Evolutionary conservation across 345 rosid species (phyloP).

Genomic region (Lepidium aucheri): DNA sequence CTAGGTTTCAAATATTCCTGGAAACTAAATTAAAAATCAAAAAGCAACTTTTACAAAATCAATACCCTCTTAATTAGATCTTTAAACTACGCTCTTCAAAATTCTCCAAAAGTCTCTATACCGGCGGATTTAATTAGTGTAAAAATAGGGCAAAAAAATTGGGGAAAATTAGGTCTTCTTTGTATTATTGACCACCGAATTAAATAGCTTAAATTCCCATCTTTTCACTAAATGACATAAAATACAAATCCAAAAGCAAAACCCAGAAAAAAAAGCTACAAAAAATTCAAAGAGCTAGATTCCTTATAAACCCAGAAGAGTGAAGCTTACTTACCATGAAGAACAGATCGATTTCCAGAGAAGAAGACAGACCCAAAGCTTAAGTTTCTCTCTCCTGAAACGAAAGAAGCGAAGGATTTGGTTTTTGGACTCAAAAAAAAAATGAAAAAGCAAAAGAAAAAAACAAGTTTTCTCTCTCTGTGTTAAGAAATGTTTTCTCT

Average conservation of each 20-base stretch:
- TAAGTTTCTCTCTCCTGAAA: conserved; percentile 22
- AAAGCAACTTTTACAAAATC: neutral
- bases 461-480: conserved; percentile 5
- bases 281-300: conserved; percentile 15
- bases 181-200: conserved; percentile 22
- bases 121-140: conserved; percentile 9
- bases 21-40: neutral
- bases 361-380: too few relatives aligned
- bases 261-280: neutral
- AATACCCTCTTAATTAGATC: conserved; percentile 32
- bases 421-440: conserved; percentile 8
- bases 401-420: conserved; percentile 14
- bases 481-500: conserved; percentile 7
- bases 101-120: conserved; percentile 8
- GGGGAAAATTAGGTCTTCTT: conserved; percentile 11
- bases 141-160: neutral
- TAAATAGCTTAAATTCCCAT: conserved; percentile 25
- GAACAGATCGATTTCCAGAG: conserved; percentile 30
- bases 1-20: neutral
- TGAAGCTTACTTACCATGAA: conserved; percentile 24
- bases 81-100: conserved; percentile 20
- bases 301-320: neutral
- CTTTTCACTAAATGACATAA: conserved; percentile 29
- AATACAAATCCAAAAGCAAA: neutral
- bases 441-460: neutral